Percentiles rank a stretch among this genome's conserved stretches.
These are phyloP conservation scores for Gynostemma pentaphyllum DNA, from an alignment of 306 rosid genomes.

Conservation along the genomic window DNA sequence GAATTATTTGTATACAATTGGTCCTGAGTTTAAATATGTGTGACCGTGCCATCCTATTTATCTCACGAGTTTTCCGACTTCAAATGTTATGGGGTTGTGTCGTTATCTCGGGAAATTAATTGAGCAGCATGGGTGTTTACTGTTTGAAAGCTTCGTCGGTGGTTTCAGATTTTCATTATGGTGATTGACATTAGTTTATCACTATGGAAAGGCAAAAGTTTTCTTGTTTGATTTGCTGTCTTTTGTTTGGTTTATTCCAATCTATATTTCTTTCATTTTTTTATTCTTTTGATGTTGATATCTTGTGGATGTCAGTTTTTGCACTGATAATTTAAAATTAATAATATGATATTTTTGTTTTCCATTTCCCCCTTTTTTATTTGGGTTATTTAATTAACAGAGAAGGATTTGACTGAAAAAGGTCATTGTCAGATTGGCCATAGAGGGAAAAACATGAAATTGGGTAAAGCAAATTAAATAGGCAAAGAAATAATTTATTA, in stretches of 20 bases:
- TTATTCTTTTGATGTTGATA: too few species aligned
- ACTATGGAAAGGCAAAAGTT: not conserved
- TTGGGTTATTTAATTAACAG: not conserved
- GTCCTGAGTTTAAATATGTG: too few species aligned
- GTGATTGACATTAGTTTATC: too few species aligned
- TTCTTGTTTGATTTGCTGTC: not conserved
- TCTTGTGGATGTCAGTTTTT: too few species aligned
- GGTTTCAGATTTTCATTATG: not conserved
- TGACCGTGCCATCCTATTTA: too few species aligned
- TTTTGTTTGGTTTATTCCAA: too few species aligned
- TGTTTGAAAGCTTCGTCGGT: constrained; percentile 4
- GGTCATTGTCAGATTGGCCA: not conserved
- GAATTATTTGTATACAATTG: too few species aligned
- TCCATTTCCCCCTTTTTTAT: not conserved
- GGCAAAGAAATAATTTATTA: not conserved
- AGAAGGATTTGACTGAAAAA: not conserved
- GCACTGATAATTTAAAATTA: not conserved
- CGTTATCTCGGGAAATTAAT: too few species aligned
- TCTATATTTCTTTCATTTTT: too few species aligned
- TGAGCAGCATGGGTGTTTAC: too few species aligned
- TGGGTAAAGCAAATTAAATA: not conserved
- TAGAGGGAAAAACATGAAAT: not conserved
- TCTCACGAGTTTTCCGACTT: too few species aligned
- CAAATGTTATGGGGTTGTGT: too few species aligned
- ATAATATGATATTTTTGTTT: not conserved